Evolutionary conservation across 768 basidiomycete species (phyloP), one percentile per base, ranked within the genome.

Genomic region (Tricholoma bakamatsutake): DNA sequence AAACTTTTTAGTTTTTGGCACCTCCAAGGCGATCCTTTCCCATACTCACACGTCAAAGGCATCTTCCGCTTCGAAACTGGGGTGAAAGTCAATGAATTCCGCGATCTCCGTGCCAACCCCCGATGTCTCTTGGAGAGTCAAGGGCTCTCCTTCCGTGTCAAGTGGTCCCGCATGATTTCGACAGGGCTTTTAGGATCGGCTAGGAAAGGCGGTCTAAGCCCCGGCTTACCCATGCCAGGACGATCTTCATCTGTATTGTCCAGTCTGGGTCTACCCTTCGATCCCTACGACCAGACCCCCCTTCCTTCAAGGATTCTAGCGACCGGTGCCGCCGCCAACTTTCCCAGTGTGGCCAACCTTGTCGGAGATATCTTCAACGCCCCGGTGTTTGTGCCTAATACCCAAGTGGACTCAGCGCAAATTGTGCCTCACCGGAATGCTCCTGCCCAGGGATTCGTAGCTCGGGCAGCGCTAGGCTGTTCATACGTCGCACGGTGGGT

Each of bases 1-100:
- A 94, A 94, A 66, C 80, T 93, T 1, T 93, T 93, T 70, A 87
- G 87, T 56, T 93, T 92, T 76, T 93, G 89, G 88, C 78, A 90
- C 58, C 76, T 93, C 13, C 90, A 93, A 68, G 82, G 81, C 21
- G 91, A 93, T 61, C 80, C 79, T 50, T 85, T 79, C 66, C 89
- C 90, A 1, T 78, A 84, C 52, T 82, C 88, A 0, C 87, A 88
- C 43, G 87, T 89, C 56, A 90, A 92, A 65, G 91, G 91, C 9
- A 89, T 91, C 57, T 90, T 81, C 71, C 85, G 91, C 17, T 93
- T 93, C 69, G 91, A 93, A 68, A 91, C 86, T 0, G 91, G 91
- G 17, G 80, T 93, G 68, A 90, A 91, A 67, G 91, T 92, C 50
- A 85, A 83, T 60, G 91, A 93, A 67, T 93, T 93, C 73, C 82